Conservation (phyloP, 257 asterid genomes). For the Solanum rostratum region DNA sequence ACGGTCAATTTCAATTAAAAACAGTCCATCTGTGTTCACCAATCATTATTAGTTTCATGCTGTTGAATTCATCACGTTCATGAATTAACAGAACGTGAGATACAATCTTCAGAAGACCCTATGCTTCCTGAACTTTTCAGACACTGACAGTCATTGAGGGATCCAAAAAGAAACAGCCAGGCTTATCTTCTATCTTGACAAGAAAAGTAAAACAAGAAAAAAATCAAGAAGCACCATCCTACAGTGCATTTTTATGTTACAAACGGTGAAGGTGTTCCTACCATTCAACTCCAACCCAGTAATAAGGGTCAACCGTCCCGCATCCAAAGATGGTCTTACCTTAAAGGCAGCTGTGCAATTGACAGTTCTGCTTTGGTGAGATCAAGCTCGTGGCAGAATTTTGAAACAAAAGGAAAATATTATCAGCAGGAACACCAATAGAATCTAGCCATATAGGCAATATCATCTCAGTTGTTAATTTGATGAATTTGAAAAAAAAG, state of each 20-base stretch:
- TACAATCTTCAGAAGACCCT: not conserved
- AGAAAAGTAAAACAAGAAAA: not conserved
- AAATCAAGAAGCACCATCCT: not conserved
- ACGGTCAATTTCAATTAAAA: conserved; percentile 83
- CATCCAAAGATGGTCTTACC: not conserved
- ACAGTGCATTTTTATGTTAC: not conserved
- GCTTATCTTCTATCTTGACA: not conserved
- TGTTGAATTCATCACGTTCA: not conserved
- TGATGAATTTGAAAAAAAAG: not conserved
- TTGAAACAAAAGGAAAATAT: not conserved
- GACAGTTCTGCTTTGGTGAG: not conserved
- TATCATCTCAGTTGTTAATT: not conserved
- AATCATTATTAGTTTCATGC: conserved; percentile 11
- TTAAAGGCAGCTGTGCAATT: not conserved
- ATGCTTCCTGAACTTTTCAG: not conserved
- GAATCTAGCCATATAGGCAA: not conserved
- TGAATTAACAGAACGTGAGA: not conserved
- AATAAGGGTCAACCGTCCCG: not conserved
- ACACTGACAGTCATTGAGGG: not conserved
- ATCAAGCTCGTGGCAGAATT: not conserved
- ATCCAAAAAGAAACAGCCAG: not conserved
- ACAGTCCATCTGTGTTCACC: conserved; percentile 68
- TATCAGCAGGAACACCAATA: not conserved
- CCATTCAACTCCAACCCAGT: not conserved
- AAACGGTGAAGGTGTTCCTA: not conserved